phyloP scores from a whole-genome alignment of 2,329 filamentous ascomycete species.

The Arthrobotrys musiformis region DNA sequence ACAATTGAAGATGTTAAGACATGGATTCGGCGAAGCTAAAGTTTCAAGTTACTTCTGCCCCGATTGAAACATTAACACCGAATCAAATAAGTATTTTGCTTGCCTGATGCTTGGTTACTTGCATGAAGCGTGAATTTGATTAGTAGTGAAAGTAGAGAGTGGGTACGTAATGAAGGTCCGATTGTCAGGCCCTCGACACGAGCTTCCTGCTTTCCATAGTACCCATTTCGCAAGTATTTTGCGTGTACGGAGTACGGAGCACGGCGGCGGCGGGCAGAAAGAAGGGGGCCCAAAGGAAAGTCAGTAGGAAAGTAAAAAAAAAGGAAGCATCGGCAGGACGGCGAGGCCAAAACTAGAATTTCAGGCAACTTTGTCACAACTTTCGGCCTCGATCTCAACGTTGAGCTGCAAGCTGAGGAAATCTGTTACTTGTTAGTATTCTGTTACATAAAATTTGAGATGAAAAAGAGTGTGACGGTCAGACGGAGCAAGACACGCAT shows the following conservation, averaged over 20 bases:
- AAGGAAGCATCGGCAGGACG: slow-evolving; percentile 23
- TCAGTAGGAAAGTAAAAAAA: not conserved
- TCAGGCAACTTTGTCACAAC: not conserved
- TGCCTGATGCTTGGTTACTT: not conserved
- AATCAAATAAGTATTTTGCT: not conserved
- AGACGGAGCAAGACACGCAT: slow-evolving; percentile 10
- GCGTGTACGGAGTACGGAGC: not conserved
- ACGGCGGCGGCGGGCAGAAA: not conserved
- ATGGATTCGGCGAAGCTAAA: slow-evolving; percentile 50
- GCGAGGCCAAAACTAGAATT: slow-evolving; percentile 15
- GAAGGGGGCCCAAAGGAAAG: too few relatives aligned
- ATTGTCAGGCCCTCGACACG: slow-evolving; percentile 23
- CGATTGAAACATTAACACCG: slow-evolving; percentile 21
- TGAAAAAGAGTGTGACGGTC: slow-evolving; percentile 44
- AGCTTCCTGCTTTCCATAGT: not conserved
- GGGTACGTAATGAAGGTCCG: slow-evolving; percentile 13
- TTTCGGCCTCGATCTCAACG: slow-evolving; percentile 1
- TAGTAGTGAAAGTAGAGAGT: slow-evolving; percentile 1
- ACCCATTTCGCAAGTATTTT: too few relatives aligned
- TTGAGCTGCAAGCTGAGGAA: slow-evolving; percentile 23
- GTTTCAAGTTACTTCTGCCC: slow-evolving; percentile 33
- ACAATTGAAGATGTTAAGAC: slow-evolving; percentile 42
- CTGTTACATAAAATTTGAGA: slow-evolving; percentile 50
- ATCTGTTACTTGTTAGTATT: slow-evolving; percentile 22
- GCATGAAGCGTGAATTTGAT: slow-evolving; percentile 1